These are phyloP conservation scores for Fusarium nodosum DNA, from an alignment of 2,329 filamentous ascomycete genomes.

Conservation along the genomic window DNA sequence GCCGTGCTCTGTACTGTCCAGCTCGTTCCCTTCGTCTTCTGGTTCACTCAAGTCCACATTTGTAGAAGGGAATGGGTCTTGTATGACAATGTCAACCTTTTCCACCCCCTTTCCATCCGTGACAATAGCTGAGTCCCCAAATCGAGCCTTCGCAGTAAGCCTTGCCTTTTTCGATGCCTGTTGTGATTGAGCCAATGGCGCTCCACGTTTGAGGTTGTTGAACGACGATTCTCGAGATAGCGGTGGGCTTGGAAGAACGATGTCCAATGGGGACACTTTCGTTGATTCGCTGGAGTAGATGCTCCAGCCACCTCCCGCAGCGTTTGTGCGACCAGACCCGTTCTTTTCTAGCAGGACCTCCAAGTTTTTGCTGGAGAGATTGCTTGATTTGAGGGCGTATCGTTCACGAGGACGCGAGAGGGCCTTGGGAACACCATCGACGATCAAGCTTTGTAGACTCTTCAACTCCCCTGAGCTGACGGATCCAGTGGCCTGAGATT, in stretches of 20 bases:
- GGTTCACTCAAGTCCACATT: conserved; percentile 39
- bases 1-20: conserved; percentile 22
- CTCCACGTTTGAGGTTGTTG: conserved; percentile 49
- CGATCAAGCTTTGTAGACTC: conserved; percentile 77
- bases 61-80: conserved; percentile 66
- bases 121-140: conserved; percentile 71
- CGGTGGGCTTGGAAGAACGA: conserved; percentile 62
- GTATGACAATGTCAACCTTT: conserved; percentile 69
- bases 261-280: conserved; percentile 68
- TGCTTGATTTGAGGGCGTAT: conserved; percentile 77
- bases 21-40: conserved; percentile 43
- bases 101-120: conserved; percentile 73
- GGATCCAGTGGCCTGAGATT: conserved; percentile 60
- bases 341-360: conserved; percentile 76
- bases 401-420: conserved; percentile 80
- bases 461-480: conserved; percentile 66
- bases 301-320: conserved; percentile 82
- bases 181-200: conserved; percentile 49
- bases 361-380: conserved; percentile 78
- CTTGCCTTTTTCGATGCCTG: conserved; percentile 69
- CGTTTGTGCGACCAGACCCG: conserved; percentile 77
- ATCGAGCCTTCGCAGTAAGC: conserved; percentile 75
- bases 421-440: conserved; percentile 85
- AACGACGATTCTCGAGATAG: conserved; percentile 55
- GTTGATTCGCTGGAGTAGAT: conserved; percentile 77